Evolutionary conservation across 2,329 filamentous ascomycete genomes (phyloP).

Genomic region (Cercospora sojina): DNA sequence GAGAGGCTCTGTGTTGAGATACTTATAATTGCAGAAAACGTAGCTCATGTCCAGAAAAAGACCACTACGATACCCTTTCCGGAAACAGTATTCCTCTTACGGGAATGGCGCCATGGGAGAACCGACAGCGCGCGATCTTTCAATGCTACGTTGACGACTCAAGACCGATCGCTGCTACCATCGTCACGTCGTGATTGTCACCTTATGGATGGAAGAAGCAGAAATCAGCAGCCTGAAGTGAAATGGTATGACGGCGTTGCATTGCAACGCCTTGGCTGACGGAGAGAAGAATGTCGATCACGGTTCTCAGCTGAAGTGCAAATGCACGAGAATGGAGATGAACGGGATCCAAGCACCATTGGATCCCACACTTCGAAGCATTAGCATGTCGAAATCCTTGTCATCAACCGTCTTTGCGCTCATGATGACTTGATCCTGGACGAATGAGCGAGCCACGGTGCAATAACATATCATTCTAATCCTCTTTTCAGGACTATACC

Average conservation of each 20-base stretch:
- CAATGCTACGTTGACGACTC: not conserved
- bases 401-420: not conserved
- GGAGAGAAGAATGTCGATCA: not conserved
- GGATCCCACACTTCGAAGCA: not conserved
- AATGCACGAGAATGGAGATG: not conserved
- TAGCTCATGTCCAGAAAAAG: no score
- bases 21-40: not conserved
- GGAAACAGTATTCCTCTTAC: not conserved
- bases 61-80: not conserved
- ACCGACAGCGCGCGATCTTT: not conserved
- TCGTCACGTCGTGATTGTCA: not conserved
- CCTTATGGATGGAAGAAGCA: not conserved
- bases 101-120: not conserved
- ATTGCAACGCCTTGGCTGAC: not conserved
- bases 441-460: no score
- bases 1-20: not conserved
- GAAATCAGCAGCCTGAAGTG: not conserved
- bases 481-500: no score
- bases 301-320: not conserved
- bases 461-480: no score
- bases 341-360: not conserved
- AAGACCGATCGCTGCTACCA: not conserved
- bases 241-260: not conserved
- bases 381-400: not conserved
- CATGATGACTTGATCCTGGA: not conserved